Percentiles rank a stretch among this genome's conserved stretches.
Evolutionary conservation across 768 basidiomycete genomes (phyloP).

Genomic region (Panaeolus cyanescens): DNA sequence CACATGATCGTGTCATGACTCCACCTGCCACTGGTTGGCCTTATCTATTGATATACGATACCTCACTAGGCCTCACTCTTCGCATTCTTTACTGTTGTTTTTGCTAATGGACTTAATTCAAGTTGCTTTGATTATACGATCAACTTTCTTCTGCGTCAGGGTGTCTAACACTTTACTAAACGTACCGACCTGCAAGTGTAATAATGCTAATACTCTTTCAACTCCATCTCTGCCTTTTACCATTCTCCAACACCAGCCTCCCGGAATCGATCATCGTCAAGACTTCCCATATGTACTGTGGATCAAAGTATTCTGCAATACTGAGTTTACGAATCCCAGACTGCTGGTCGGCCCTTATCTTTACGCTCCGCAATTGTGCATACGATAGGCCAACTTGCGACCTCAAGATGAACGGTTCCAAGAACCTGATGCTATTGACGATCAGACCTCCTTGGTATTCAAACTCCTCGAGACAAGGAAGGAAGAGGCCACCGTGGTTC

Average conservation of each 20-base stretch:
- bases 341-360: neutral
- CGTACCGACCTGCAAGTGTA: neutral
- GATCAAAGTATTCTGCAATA: neutral
- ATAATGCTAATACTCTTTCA: neutral
- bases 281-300: neutral
- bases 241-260: neutral
- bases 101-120: neutral
- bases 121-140: neutral
- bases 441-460: neutral
- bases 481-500: neutral
- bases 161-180: neutral
- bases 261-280: neutral
- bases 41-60: neutral
- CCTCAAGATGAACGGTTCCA: neutral
- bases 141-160: too few species aligned
- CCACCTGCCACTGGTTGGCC: neutral
- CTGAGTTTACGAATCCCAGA: neutral
- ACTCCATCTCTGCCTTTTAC: neutral
- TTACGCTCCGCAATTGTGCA: neutral
- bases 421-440: neutral
- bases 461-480: neutral
- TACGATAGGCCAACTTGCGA: neutral
- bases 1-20: constrained; percentile 29
- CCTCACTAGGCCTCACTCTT: neutral
- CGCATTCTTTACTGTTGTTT: neutral